Conservation (phyloP, 306 rosid genomes). For the Cucumis hystrix region DNA sequence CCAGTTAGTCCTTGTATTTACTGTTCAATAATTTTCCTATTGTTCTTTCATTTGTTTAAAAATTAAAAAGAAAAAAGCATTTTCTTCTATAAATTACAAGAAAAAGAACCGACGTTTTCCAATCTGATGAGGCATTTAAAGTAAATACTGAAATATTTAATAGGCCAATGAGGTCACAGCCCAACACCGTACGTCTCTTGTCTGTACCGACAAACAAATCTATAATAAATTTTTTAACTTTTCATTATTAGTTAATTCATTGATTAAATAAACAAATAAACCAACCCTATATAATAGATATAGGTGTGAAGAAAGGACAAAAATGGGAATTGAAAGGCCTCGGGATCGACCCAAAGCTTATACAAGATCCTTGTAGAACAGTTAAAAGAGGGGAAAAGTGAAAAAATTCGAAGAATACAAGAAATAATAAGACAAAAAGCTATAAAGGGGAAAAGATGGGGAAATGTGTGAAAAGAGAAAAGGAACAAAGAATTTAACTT, state of each 20-base stretch:
- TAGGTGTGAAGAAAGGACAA: too few relatives aligned
- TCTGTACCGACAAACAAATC: neutral
- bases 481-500: conserved; percentile 5
- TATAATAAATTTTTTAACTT: neutral
- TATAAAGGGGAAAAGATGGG: neutral
- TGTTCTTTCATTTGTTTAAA: neutral
- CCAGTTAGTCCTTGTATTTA: neutral
- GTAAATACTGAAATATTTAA: neutral
- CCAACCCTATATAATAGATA: neutral
- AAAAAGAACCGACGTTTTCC: neutral
- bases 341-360: neutral
- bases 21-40: neutral
- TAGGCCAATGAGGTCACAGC: neutral
- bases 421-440: neutral
- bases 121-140: neutral
- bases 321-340: neutral
- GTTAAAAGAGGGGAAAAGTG: neutral
- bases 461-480: neutral
- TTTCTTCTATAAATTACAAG: neutral
- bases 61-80: too few relatives aligned
- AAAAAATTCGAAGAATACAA: neutral
- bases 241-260: too few relatives aligned
- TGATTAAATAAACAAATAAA: neutral
- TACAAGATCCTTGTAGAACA: neutral
- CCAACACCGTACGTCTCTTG: neutral